A percentile compares a stretch with the other conserved stretches of the same genome.
phyloP scores from a whole-genome alignment of 371 early-diverging fungal species.

The Lichtheimia ramosa region DNA sequence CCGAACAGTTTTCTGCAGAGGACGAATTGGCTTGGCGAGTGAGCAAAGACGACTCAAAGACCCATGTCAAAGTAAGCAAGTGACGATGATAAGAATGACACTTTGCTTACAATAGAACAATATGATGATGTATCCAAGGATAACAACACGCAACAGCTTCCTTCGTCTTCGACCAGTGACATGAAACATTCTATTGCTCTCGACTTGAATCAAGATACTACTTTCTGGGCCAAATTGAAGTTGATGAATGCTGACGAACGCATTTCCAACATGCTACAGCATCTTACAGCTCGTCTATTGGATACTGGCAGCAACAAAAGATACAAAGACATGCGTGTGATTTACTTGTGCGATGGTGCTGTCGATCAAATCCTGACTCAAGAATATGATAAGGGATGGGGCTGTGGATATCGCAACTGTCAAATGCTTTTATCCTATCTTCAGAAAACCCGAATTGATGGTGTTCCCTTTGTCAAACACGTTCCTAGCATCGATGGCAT shows the following conservation, averaged over 20 bases:
- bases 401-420: slow-evolving; percentile 70
- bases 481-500: slow-evolving; percentile 43
- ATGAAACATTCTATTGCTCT: too few relatives aligned
- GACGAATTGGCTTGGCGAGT: background rate
- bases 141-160: background rate
- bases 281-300: background rate
- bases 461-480: slow-evolving; percentile 7
- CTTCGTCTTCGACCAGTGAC: background rate
- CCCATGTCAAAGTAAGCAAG: background rate
- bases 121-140: background rate
- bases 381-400: slow-evolving; percentile 56
- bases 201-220: background rate
- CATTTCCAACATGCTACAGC: background rate
- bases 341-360: slow-evolving; percentile 25
- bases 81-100: background rate
- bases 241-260: background rate
- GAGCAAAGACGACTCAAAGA: background rate
- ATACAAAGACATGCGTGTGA: background rate
- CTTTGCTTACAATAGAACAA: background rate
- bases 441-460: slow-evolving; percentile 13
- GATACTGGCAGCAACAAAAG: background rate
- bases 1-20: slow-evolving; percentile 11
- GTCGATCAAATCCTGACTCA: slow-evolving; percentile 34
- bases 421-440: slow-evolving; percentile 62
- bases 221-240: background rate